phyloP scores from a whole-genome alignment of 2,329 filamentous ascomycete species.

The Diaporthe capsici region DNA sequence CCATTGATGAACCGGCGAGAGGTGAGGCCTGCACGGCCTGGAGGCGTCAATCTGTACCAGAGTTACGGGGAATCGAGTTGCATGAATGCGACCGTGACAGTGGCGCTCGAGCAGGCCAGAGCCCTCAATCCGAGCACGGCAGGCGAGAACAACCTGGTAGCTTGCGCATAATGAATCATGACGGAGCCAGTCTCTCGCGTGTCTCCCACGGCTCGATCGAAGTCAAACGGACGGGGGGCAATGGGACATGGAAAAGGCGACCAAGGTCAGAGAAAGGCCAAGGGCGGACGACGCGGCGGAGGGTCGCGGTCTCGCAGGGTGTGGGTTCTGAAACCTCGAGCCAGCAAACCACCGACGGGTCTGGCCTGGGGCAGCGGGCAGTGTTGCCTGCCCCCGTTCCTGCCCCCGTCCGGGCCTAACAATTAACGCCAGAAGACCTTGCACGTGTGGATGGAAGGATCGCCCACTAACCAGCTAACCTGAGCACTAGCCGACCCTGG shows the following conservation, averaged over 20 bases:
- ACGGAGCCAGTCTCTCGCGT: conserved; percentile 20
- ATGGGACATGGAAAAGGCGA: not conserved
- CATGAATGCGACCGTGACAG: conserved; percentile 34
- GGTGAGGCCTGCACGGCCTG: no score
- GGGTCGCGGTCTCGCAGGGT: not conserved
- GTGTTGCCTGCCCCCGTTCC: conserved; percentile 9
- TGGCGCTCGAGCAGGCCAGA: conserved; percentile 16
- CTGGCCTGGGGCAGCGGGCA: not conserved
- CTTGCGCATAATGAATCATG: conserved; percentile 29
- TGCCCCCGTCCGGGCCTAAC: not conserved
- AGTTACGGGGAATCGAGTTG: conserved; percentile 14
- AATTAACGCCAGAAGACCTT: conserved; percentile 6
- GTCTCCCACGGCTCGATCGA: conserved; percentile 12
- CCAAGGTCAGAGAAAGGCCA: not conserved
- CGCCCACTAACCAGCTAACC: conserved; percentile 28
- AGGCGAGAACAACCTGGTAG: conserved; percentile 13
- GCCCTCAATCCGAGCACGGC: conserved; percentile 8
- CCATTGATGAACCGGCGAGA: not conserved
- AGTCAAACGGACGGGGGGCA: not conserved
- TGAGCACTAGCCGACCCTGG: conserved; percentile 30
- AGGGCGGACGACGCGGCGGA: not conserved
- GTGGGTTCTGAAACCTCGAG: conserved; percentile 24
- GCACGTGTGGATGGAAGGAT: conserved; percentile 29
- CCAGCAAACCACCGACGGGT: not conserved
- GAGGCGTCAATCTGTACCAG: not conserved